Conservation (phyloP, 306 rosid genomes). For the Sophora flavescens region DNA sequence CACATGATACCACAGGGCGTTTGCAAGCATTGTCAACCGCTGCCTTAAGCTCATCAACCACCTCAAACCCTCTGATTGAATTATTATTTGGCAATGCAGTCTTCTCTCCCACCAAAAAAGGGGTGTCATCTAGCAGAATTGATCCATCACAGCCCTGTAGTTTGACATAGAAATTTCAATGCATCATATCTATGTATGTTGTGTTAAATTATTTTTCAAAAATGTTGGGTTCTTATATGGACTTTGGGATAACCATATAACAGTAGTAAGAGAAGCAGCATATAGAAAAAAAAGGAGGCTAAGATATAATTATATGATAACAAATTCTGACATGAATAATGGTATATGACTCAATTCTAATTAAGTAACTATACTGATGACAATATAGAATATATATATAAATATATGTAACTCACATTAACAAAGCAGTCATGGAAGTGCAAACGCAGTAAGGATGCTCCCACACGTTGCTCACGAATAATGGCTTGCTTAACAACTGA, state of each 20-base stretch:
- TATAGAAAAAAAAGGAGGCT: no score
- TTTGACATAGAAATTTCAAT: neutral
- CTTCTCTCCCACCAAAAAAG: slow-evolving; percentile 48
- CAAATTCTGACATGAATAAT: no score
- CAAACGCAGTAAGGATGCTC: slow-evolving; percentile 48
- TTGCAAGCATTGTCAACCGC: slow-evolving; percentile 48
- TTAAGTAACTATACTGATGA: no score
- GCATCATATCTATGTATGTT: neutral
- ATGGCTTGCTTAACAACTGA: slow-evolving; percentile 28
- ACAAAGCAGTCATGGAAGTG: slow-evolving; percentile 56
- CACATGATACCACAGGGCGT: slow-evolving; percentile 51
- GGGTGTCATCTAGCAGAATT: slow-evolving; percentile 47
- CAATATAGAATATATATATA: no score
- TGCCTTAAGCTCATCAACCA: slow-evolving; percentile 51
- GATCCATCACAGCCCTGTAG: slow-evolving; percentile 60
- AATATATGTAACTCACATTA: slow-evolving; percentile 40
- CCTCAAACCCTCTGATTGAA: slow-evolving; percentile 53
- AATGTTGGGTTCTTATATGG: no score
- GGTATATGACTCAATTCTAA: no score
- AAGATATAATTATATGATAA: no score
- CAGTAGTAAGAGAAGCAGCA: no score
- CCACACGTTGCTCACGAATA: slow-evolving; percentile 23
- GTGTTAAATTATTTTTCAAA: no score
- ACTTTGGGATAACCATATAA: no score
- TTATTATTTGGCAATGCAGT: slow-evolving; percentile 48